These are phyloP conservation scores for Dendrobium catenatum DNA, from an alignment of 106 monocot genomes.

Conservation along the genomic window DNA sequence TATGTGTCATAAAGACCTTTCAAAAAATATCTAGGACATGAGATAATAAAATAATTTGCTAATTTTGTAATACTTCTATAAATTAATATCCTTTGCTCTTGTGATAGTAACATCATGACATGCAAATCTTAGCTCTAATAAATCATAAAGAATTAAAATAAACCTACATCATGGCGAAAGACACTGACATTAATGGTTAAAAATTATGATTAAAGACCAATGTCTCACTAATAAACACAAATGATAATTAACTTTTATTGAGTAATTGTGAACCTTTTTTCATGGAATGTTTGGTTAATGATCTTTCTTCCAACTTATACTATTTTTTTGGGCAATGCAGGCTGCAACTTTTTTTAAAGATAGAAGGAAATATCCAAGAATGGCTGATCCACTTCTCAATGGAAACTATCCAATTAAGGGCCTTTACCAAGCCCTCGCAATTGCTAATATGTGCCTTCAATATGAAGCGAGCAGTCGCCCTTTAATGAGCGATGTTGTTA, in stretches of 20 bases:
- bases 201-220: neutral
- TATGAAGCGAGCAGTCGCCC: slow-evolving; percentile 41
- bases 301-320: neutral
- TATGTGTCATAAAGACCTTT: neutral
- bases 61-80: too few relatives aligned
- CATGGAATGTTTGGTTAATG: neutral
- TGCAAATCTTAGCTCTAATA: neutral
- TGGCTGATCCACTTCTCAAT: slow-evolving; percentile 41
- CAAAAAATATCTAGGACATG: too few relatives aligned
- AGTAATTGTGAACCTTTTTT: neutral
- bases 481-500: slow-evolving; percentile 37
- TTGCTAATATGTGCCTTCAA: slow-evolving; percentile 50
- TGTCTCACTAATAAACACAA: too few relatives aligned
- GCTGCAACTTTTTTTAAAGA: slow-evolving; percentile 37
- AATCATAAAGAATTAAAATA: neutral
- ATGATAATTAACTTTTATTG: neutral
- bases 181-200: neutral
- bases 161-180: neutral
- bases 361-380: slow-evolving; percentile 31
- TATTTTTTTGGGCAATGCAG: slow-evolving; percentile 10
- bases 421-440: slow-evolving; percentile 43
- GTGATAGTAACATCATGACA: neutral
- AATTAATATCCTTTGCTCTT: neutral
- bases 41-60: too few relatives aligned
- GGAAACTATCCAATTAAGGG: slow-evolving; percentile 34